A percentile compares a stretch with the other conserved stretches of the same genome.
These are phyloP conservation scores for Sanghuangporus baumii DNA, from an alignment of 1,284 basidiomycete species.

Conservation along the genomic window DNA sequence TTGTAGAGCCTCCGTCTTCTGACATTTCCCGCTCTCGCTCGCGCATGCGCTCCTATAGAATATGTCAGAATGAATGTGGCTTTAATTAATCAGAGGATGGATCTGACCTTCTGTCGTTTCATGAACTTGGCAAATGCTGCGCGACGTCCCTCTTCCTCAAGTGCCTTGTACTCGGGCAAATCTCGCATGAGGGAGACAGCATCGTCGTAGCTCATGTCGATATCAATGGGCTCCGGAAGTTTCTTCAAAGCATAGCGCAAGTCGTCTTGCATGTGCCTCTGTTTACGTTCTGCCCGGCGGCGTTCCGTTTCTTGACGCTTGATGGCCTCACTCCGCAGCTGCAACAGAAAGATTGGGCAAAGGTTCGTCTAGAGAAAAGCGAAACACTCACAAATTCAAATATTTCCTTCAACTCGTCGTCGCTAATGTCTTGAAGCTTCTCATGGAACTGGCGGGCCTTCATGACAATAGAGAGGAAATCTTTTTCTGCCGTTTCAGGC, in stretches of 20 bases:
- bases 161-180: conserved; percentile 76
- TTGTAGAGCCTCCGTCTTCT: conserved; percentile 73
- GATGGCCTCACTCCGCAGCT: conserved; percentile 69
- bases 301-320: conserved; percentile 78
- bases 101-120: conserved; percentile 72
- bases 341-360: conserved; percentile 16
- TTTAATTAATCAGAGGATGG: not conserved
- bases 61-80: conserved; percentile 4
- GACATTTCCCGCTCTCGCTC: conserved; percentile 71
- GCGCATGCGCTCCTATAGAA: conserved; percentile 60
- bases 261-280: conserved; percentile 90
- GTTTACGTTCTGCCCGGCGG: conserved; percentile 74
- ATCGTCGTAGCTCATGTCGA: conserved; percentile 72
- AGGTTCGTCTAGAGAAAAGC: not conserved
- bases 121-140: conserved; percentile 82
- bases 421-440: conserved; percentile 39
- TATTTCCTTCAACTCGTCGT: conserved; percentile 54
- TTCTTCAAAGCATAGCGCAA: conserved; percentile 94
- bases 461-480: conserved; percentile 56
- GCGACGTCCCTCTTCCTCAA: conserved; percentile 75
- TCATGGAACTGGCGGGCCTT: conserved; percentile 41
- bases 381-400: conserved; percentile 56
- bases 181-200: conserved; percentile 71
- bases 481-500: conserved; percentile 54
- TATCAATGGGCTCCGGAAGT: conserved; percentile 71